phyloP scores from a whole-genome alignment of 139 green algal species.

The Eudorina sp. region DNA sequence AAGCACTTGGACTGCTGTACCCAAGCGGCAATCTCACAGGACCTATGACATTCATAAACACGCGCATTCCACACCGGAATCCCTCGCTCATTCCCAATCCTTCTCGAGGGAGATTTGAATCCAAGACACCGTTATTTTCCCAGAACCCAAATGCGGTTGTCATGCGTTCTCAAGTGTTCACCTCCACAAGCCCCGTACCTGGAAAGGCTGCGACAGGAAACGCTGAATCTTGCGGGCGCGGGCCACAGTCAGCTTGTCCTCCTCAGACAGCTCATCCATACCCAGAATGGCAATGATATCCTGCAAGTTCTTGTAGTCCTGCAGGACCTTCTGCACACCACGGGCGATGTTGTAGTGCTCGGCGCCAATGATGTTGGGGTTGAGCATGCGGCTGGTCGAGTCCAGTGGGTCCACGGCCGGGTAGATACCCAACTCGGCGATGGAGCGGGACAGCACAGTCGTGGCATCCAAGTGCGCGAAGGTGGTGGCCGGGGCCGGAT shows the following conservation, averaged over 20 bases:
- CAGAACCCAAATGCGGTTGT: no score
- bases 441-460: slow-evolving; percentile 97
- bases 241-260: slow-evolving; percentile 99
- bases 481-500: slow-evolving; percentile 97
- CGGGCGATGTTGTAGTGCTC: slow-evolving; percentile 97
- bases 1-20: no score
- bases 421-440: slow-evolving; percentile 99
- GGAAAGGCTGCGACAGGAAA: slow-evolving; percentile 99
- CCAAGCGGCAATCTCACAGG: no score
- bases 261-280: slow-evolving; percentile 99
- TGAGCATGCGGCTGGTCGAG: slow-evolving; percentile 98
- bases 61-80: no score
- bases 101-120: no score
- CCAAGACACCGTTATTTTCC: no score
- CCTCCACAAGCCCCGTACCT: slow-evolving; percentile 58
- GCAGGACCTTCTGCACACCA: slow-evolving; percentile 98
- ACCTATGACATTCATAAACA: no score
- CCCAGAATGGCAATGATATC: slow-evolving; percentile 99
- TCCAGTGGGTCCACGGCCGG: slow-evolving; percentile 99
- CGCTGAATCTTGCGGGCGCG: slow-evolving; percentile 99
- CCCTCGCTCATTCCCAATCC: no score
- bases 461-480: slow-evolving; percentile 99
- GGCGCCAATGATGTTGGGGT: slow-evolving; percentile 93
- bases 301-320: slow-evolving; percentile 97
- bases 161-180: neutral